A percentile compares a stretch with the other conserved stretches of the same genome.
Evolutionary conservation across 2,329 filamentous ascomycete genomes (phyloP).

Genomic region (Sporothrix curviconia): DNA sequence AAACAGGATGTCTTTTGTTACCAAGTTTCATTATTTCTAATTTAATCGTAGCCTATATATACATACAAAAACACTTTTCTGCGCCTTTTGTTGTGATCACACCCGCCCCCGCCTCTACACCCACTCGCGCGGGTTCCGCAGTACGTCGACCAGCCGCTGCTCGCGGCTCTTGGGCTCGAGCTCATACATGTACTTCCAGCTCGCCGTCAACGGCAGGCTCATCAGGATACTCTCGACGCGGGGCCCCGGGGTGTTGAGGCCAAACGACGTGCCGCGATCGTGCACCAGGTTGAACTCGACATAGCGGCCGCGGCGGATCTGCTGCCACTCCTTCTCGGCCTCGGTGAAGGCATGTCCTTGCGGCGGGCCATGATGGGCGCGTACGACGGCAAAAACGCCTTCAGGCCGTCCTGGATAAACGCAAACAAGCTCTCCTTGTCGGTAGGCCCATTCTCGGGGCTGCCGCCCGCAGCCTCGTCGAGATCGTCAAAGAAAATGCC

Average conservation of each 20-base stretch:
- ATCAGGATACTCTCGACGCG: constrained; percentile 95
- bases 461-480: constrained; percentile 60
- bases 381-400: constrained; percentile 85
- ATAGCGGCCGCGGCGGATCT: constrained; percentile 86
- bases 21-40: too few species aligned
- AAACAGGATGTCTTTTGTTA: too few species aligned
- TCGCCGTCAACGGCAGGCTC: constrained; percentile 87
- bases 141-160: constrained; percentile 69
- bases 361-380: constrained; percentile 79
- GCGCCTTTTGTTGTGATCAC: neutral
- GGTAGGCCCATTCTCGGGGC: neutral
- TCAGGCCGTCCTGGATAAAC: constrained; percentile 78
- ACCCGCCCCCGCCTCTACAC: constrained; percentile 36
- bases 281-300: constrained; percentile 98
- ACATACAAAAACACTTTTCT: constrained; percentile 2
- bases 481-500: constrained; percentile 99
- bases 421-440: constrained; percentile 85
- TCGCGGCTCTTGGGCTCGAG: constrained; percentile 70
- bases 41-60: too few species aligned
- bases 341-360: constrained; percentile 86
- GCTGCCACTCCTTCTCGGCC: constrained; percentile 92
- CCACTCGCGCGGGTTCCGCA: constrained; percentile 61
- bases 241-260: constrained; percentile 83
- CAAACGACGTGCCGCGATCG: constrained; percentile 90
- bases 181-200: constrained; percentile 94